phyloP scores from a whole-genome alignment of 1,284 basidiomycete genomes.

The Pascua sp. region DNA sequence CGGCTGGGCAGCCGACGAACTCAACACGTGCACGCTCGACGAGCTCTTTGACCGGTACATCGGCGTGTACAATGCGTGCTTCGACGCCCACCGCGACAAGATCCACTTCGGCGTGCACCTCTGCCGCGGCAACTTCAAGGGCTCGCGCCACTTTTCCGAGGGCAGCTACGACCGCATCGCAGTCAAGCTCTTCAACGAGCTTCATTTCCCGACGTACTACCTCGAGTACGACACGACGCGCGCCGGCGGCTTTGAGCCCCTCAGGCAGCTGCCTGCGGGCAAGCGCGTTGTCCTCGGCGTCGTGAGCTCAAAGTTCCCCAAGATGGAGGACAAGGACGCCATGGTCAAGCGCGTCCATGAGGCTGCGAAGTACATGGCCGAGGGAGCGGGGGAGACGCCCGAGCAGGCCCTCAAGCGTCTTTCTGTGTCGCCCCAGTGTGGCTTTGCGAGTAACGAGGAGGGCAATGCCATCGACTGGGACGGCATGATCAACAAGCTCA shows the following conservation, averaged over 20 bases:
- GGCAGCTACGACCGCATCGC: conserved; percentile 73
- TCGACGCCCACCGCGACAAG: conserved; percentile 60
- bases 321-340: conserved; percentile 62
- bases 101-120: conserved; percentile 69
- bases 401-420: conserved; percentile 31
- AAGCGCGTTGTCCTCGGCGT: conserved; percentile 71
- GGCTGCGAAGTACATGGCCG: conserved; percentile 57
- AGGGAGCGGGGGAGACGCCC: conserved; percentile 16
- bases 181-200: conserved; percentile 62
- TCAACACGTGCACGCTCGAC: conserved; percentile 60
- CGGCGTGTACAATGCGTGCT: conserved; percentile 64
- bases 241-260: conserved; percentile 66
- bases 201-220: conserved; percentile 73
- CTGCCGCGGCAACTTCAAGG: conserved; percentile 71
- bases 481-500: conserved; percentile 38
- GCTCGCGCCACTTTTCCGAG: conserved; percentile 65
- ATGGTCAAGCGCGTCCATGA: conserved; percentile 61
- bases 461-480: conserved; percentile 37
- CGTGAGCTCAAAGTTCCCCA: conserved; percentile 65
- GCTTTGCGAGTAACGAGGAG: conserved; percentile 29
- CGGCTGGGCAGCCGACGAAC: conserved; percentile 56
- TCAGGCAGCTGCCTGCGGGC: conserved; percentile 60
- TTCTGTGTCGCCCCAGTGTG: conserved; percentile 39
- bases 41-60: conserved; percentile 67
- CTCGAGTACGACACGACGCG: conserved; percentile 72